A percentile compares a stretch with the other conserved stretches of the same genome.
Evolutionary conservation across 306 rosid genomes (phyloP).

Genomic region (Erythrophleum fordii): DNA sequence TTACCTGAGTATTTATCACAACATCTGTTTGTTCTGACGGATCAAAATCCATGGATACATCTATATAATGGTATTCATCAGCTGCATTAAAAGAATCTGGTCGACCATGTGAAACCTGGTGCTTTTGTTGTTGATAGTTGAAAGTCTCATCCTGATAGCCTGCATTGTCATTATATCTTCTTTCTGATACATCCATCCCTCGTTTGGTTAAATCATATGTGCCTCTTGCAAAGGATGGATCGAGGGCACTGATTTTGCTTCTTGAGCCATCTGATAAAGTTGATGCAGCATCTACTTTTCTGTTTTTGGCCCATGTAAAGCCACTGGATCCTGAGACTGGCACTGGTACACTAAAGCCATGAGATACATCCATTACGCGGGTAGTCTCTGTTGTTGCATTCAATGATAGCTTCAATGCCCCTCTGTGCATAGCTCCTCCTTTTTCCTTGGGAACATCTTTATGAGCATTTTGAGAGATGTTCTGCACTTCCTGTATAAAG

Average conservation of each 20-base stretch:
- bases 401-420: slow-evolving; percentile 45
- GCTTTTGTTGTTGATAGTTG: slow-evolving; percentile 39
- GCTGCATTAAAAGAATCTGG: slow-evolving; percentile 58
- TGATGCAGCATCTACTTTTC: slow-evolving; percentile 60
- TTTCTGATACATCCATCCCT: slow-evolving; percentile 40
- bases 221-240: slow-evolving; percentile 74
- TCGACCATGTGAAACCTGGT: slow-evolving; percentile 19
- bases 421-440: slow-evolving; percentile 51
- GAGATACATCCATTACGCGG: slow-evolving; percentile 35
- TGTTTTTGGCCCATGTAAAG: slow-evolving; percentile 72
- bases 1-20: slow-evolving; percentile 50
- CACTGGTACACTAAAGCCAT: slow-evolving; percentile 50
- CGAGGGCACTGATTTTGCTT: slow-evolving; percentile 83
- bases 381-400: slow-evolving; percentile 64
- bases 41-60: slow-evolving; percentile 43
- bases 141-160: slow-evolving; percentile 27
- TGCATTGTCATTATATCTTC: slow-evolving; percentile 29
- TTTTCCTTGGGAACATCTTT: slow-evolving; percentile 48
- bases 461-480: slow-evolving; percentile 41
- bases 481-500: slow-evolving; percentile 59
- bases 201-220: slow-evolving; percentile 48
- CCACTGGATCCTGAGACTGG: slow-evolving; percentile 72
- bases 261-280: slow-evolving; percentile 73
- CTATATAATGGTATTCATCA: slow-evolving; percentile 40
- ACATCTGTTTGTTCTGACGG: slow-evolving; percentile 33